A percentile compares a stretch with the other conserved stretches of the same genome.
phyloP scores from a whole-genome alignment of 768 basidiomycete species.

The Leccinum subgranulosum region DNA sequence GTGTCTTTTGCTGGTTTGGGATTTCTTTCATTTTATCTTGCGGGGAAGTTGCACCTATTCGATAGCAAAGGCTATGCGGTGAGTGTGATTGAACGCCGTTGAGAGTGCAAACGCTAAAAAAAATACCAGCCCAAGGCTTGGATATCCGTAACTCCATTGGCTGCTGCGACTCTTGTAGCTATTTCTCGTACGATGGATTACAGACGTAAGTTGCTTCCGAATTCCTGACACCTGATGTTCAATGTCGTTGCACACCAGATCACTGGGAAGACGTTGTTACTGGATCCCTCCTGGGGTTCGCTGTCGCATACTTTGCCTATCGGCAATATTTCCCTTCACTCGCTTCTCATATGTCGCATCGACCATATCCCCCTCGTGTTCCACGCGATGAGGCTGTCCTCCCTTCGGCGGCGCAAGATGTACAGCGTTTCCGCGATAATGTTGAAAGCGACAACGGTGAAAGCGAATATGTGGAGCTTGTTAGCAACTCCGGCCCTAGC shows the following conservation, averaged over 20 bases:
- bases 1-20: conserved; percentile 94
- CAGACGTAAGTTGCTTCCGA: conserved; percentile 49
- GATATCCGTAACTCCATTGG: conserved; percentile 73
- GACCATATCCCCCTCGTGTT: conserved; percentile 70
- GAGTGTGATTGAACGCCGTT: conserved; percentile 17
- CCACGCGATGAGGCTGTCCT: conserved; percentile 41
- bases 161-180: conserved; percentile 74
- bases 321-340: conserved; percentile 83
- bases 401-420: conserved; percentile 34
- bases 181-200: conserved; percentile 92
- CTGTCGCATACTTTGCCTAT: conserved; percentile 72
- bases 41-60: conserved; percentile 91
- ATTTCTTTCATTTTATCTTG: conserved; percentile 83
- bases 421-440: conserved; percentile 11
- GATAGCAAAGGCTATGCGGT: conserved; percentile 75
- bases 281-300: conserved; percentile 71
- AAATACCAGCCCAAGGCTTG: conserved; percentile 67
- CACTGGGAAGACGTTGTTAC: conserved; percentile 91
- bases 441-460: conserved; percentile 17
- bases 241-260: conserved; percentile 42
- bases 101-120: not conserved
- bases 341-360: conserved; percentile 56
- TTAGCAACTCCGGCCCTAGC: conserved; percentile 10
- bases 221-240: conserved; percentile 9
- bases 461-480: conserved; percentile 28